Evolutionary conservation across 2,329 filamentous ascomycete genomes (phyloP).

Genomic region (Claviceps purpurea): DNA sequence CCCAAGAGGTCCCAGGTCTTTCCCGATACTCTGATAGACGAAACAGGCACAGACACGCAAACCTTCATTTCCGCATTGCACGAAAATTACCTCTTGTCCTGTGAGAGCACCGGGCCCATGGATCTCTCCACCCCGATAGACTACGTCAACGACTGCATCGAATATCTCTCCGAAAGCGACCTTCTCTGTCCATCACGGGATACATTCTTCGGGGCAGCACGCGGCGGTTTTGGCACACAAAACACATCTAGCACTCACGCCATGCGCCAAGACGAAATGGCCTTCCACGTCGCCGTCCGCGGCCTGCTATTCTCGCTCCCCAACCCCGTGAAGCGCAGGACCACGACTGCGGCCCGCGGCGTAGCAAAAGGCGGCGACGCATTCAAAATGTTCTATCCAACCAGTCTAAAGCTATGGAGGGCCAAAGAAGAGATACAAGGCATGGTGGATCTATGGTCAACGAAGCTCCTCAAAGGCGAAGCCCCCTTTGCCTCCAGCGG

Average conservation of each 20-base stretch:
- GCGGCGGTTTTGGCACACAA: constrained; percentile 35
- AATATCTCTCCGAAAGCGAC: constrained; percentile 77
- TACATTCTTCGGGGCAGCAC: constrained; percentile 48
- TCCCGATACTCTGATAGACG: constrained; percentile 71
- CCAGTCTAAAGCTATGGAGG: constrained; percentile 71
- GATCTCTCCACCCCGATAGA: constrained; percentile 54
- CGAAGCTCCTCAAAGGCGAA: constrained; percentile 44
- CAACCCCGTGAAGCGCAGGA: constrained; percentile 65
- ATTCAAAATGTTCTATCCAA: constrained; percentile 87
- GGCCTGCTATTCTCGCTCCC: constrained; percentile 79
- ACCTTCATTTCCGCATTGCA: constrained; percentile 85
- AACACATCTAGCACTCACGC: constrained; percentile 52
- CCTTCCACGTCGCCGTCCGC: constrained; percentile 79
- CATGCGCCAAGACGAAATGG: constrained; percentile 83
- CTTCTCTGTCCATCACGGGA: constrained; percentile 64
- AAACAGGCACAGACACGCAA: constrained; percentile 81
- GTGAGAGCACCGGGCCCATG: constrained; percentile 40
- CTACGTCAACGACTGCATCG: constrained; percentile 72
- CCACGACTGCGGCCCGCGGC: constrained; percentile 16
- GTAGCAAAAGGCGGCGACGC: constrained; percentile 41
- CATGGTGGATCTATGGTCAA: constrained; percentile 56
- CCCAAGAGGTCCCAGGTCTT: constrained; percentile 51
- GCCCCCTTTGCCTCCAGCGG: constrained; percentile 14
- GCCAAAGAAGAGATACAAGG: constrained; percentile 70
- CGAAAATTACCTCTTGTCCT: constrained; percentile 86